Conservation (phyloP, 257 asterid species). For the Parsonsia alboflavescens region DNA sequence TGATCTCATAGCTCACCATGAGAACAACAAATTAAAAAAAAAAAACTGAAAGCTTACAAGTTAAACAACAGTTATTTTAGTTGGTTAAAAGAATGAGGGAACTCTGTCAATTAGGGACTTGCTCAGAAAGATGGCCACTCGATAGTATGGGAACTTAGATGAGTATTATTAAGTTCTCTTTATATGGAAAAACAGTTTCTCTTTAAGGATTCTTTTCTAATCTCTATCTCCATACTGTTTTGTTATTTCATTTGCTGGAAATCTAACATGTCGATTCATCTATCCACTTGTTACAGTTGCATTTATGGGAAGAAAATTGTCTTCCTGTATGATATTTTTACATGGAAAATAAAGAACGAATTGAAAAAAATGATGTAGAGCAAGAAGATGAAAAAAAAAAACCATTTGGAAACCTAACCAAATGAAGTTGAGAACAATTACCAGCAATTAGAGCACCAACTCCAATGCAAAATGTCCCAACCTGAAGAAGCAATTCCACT, state of each 20-base stretch:
- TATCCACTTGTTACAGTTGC: background rate
- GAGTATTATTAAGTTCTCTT: too few species aligned
- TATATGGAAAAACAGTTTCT: too few species aligned
- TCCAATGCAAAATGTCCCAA: constrained; percentile 82
- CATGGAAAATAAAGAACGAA: background rate
- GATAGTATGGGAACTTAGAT: too few species aligned
- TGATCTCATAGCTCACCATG: background rate
- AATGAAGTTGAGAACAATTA: constrained; percentile 21
- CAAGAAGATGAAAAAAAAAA: background rate
- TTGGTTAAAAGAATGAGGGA: background rate
- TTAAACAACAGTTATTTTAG: background rate
- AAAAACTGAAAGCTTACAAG: background rate
- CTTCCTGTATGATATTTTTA: background rate
- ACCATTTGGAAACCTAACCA: background rate
- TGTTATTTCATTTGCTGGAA: background rate
- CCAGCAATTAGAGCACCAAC: constrained; percentile 95
- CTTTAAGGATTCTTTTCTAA: background rate
- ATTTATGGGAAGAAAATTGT: background rate
- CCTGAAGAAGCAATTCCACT: constrained; percentile 96
- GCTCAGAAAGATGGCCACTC: too few species aligned
- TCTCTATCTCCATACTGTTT: background rate
- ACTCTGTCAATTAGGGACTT: too few species aligned
- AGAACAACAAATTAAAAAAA: background rate
- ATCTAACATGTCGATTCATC: background rate
- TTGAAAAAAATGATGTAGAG: background rate